Base-by-base conservation (phyloP, 2,329 filamentous ascomycete genomes). In the Ophiostoma ulmi region DNA sequence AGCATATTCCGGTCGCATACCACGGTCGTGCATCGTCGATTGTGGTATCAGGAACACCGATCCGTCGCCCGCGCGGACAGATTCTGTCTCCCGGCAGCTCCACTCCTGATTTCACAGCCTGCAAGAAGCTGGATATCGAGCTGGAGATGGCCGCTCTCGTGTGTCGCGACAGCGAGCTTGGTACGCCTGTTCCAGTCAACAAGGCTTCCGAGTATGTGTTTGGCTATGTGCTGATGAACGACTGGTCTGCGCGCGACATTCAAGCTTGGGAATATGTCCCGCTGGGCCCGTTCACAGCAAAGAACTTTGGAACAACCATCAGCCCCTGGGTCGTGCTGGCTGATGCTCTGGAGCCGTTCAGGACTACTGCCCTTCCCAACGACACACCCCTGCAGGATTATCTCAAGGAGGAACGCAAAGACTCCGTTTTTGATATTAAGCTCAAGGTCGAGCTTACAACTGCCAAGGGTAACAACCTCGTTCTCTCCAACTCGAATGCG, bases 181-280 rank as follows among this genome's bases (percentile, higher is more conserved):
- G 91, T 6, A 80, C 85, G 69, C 84, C 88, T 0, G 83, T 95
- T 26, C 79, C 82, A 0, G 85, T 94, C 35, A 80, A 81, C 2
- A 81, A 89, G 64, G 92, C 92, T 0, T 87, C 89, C 69, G 85
- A 91, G 26, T 84, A 88, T 75, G 84, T 96, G 38, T 95, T 95
- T 76, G 92, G 92, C 14, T 84, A 92, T 38, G 92, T 95, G 0
- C 80, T 96, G 71, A 86, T 96, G 83, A 96, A 96, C 75, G 92
- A 96, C 79, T 96, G 92, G 92, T 92, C 89, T 70, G 92, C 92
- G 5, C 83, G 92, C 73, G 92, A 95, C 75, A 89, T 95, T 67
- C 92, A 96, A 77, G 85, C 86, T 0, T 95, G 91, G 91, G 92
- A 96, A 79, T 94, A 93, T 75, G 85, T 94, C 10, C 92, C 92